Evolutionary conservation across 352 stramenopile genomes (phyloP).

Genomic region (Hyaloperonospora brassicae): DNA sequence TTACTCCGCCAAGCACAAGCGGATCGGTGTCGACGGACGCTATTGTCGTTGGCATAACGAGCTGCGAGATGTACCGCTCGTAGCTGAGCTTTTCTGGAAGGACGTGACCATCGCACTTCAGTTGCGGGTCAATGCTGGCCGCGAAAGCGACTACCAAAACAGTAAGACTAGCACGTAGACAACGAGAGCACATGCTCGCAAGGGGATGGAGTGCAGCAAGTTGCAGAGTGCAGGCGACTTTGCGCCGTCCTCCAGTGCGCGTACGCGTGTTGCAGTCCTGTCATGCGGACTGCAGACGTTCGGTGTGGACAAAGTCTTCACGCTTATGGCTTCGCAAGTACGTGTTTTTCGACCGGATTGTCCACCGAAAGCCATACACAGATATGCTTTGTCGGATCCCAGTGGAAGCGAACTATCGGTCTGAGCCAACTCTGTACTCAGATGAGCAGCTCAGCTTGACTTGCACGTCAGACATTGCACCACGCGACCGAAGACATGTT

Average conservation of each 20-base stretch:
- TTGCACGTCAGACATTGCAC: too few relatives aligned
- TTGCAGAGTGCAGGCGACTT: conserved; percentile 14
- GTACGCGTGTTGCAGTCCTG: background rate
- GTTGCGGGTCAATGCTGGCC: conserved; percentile 12
- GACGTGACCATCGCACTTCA: conserved; percentile 8
- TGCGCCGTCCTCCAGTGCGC: background rate
- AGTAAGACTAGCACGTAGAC: conserved; percentile 12
- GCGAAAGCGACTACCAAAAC: conserved; percentile 18
- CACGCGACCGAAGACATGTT: too few relatives aligned
- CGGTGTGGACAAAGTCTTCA: too few relatives aligned
- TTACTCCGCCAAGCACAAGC: conserved; percentile 34
- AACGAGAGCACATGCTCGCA: conserved; percentile 15
- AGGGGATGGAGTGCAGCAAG: background rate
- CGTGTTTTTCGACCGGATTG: too few relatives aligned
- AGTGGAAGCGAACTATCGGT: too few relatives aligned
- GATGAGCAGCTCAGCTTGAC: too few relatives aligned
- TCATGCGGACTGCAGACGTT: too few relatives aligned
- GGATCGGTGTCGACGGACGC: conserved; percentile 21
- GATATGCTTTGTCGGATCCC: too few relatives aligned
- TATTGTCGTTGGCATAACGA: background rate
- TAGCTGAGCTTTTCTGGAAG: conserved; percentile 25
- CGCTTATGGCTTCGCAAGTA: too few relatives aligned
- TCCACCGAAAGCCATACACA: too few relatives aligned
- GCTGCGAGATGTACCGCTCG: conserved; percentile 24
- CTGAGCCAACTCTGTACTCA: too few relatives aligned